phyloP scores from a whole-genome alignment of 495 filamentous ascomycete species.

The Astrothelium subdiscretum region DNA sequence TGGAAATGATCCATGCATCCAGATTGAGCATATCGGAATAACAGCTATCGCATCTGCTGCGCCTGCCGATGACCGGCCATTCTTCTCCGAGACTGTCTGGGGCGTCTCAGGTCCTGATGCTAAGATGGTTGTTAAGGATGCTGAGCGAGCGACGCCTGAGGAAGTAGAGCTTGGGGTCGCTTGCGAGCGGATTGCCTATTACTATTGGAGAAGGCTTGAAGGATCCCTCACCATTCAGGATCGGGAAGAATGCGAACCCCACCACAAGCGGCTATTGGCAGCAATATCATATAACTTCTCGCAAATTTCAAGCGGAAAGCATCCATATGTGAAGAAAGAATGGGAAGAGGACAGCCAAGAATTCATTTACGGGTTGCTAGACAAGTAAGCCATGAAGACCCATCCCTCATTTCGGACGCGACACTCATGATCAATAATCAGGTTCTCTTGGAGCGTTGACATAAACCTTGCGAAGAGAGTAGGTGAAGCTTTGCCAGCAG shows the following conservation, averaged over 20 bases:
- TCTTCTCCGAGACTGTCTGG: neutral
- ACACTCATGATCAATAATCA: neutral
- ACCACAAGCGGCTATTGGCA: neutral
- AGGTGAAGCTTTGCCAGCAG: neutral
- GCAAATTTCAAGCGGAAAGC: neutral
- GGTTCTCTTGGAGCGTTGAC: neutral
- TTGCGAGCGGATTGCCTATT: neutral
- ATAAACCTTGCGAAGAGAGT: neutral
- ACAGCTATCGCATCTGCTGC: neutral
- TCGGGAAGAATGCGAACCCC: neutral
- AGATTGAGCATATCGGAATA: neutral
- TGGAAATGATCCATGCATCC: neutral
- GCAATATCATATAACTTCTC: neutral
- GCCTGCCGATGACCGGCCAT: neutral
- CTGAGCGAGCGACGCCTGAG: neutral
- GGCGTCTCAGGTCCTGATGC: neutral
- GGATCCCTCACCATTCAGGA: neutral
- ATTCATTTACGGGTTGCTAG: neutral
- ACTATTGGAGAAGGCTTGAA: neutral
- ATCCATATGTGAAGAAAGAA: slow-evolving; percentile 11
- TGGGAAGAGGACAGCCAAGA: slow-evolving; percentile 2
- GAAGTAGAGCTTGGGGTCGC: neutral
- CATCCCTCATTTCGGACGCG: too few relatives aligned
- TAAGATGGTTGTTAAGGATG: too few relatives aligned
- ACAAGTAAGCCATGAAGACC: too few relatives aligned